Conservation (phyloP, 352 stramenopile genomes). For the Peronosclerospora sorghi region DNA sequence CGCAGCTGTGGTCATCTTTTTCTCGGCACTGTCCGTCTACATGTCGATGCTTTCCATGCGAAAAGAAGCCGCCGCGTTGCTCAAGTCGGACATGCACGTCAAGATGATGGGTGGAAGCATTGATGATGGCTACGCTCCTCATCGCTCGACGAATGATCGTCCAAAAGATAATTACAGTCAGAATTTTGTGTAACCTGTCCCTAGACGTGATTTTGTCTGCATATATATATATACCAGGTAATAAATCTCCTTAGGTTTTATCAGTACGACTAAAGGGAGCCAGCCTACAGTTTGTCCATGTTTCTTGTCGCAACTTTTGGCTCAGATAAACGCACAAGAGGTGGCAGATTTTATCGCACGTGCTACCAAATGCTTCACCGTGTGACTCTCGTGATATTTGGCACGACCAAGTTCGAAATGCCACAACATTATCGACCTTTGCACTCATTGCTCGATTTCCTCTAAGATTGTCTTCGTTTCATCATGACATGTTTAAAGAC, state of each 20-base stretch:
- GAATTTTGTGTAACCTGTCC: constrained; percentile 37
- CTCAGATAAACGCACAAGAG: not conserved
- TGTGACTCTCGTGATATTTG: no score
- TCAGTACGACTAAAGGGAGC: constrained; percentile 2
- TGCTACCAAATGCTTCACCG: no score
- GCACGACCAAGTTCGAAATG: no score
- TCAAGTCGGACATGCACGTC: constrained; percentile 12
- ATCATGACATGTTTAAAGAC: not conserved
- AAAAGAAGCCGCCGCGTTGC: constrained; percentile 18
- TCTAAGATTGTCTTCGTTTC: not conserved
- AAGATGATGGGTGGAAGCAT: constrained; percentile 17
- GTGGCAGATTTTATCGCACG: no score
- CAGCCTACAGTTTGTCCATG: constrained; percentile 1
- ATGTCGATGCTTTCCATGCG: constrained; percentile 15
- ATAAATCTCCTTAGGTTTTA: constrained; percentile 7
- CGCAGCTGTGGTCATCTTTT: constrained; percentile 15
- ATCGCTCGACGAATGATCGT: constrained; percentile 9
- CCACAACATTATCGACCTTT: no score
- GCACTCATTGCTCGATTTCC: not conserved
- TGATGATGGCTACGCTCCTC: constrained; percentile 7
- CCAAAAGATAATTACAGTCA: constrained; percentile 48
- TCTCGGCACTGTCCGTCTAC: constrained; percentile 25
- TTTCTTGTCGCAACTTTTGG: no score
- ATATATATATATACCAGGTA: constrained; percentile 11
- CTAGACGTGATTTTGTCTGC: not conserved